Base-by-base conservation (phyloP, 345 rosid genomes). In the Schrenkiella parvula region DNA sequence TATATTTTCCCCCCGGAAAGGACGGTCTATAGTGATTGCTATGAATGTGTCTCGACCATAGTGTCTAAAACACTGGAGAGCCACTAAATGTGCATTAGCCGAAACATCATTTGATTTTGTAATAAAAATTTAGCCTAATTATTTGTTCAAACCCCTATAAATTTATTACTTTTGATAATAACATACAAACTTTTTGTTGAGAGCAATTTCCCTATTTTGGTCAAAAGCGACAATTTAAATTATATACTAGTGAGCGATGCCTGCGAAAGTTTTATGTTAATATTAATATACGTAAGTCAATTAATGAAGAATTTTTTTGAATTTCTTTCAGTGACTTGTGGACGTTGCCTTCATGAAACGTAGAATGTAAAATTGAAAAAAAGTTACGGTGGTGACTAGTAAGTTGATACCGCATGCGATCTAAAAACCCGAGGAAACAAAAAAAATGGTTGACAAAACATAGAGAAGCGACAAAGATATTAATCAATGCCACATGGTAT, bases 81-180 rank as follows among this genome's bases (percentile, higher is more conserved):
- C 72, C 63, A 54, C 21, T 54, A 6, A 54, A 41, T 42, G 64
- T 55, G 64, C 64, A 42, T 55, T 68, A 14, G 54, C 53, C 44
- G 53, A 41, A 68, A 28, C 72, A 54, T n/a, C 14, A 42, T 55
- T 54, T 21, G 21, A 53, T 67, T 67, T 18, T 18, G 6, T 18
- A 26, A 39, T 53, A n/a, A 39, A 53, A 67, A 2, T 25, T 39
- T 38, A 13, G 14, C 15, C 5, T 4, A 22, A 15, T 42, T 43
- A 42, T 15, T 6, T 39, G 1, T 39, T 39, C n/a, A 39, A 39
- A 41, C 4, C 18, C 6, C 8, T 6, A 41, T n/a, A 13, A 14
- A 37, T 2, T 11, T 0, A 37, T 2, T 37, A 37, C 41, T 13
- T 41, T n/a, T 5, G 14, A 41, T 41, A 14, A n/a, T n/a, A 41